phyloP scores from a whole-genome alignment of 257 asterid species.

The Ophiorrhiza pumila region DNA sequence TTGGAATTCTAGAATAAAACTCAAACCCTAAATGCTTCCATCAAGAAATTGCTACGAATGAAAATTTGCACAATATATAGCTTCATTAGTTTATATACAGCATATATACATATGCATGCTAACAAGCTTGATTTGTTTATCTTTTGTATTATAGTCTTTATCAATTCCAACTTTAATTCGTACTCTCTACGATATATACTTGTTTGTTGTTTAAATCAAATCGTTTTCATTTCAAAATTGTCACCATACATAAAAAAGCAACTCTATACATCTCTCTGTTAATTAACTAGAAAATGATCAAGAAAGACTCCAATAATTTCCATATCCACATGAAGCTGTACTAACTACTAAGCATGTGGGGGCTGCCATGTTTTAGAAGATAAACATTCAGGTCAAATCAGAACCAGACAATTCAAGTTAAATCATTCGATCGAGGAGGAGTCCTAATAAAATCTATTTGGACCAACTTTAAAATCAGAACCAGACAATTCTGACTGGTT shows the following conservation, averaged over 20 bases:
- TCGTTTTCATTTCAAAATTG: not conserved
- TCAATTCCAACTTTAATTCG: not conserved
- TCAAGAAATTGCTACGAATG: no score
- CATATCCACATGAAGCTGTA: not conserved
- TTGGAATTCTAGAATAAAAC: no score
- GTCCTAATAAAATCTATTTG: not conserved
- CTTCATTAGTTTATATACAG: no score
- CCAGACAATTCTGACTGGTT: not conserved
- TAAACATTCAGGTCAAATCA: no score
- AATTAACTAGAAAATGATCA: no score
- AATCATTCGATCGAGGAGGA: not conserved
- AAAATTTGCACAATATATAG: no score
- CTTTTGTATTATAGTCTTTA: not conserved
- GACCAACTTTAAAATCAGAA: not conserved
- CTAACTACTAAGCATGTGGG: slow-evolving; percentile 8
- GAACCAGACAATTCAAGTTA: no score
- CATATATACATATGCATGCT: no score
- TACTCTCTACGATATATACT: not conserved
- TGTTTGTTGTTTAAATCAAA: not conserved
- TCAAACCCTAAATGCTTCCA: no score
- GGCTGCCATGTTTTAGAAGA: slow-evolving; percentile 1
- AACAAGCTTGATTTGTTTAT: not conserved
- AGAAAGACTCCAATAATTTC: no score
- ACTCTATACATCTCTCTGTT: no score
- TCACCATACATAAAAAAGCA: no score